Evolutionary conservation across 2,329 filamentous ascomycete genomes (phyloP), one percentile per base, ranked within the genome.

Genomic region (Incumbomyces lentus): DNA sequence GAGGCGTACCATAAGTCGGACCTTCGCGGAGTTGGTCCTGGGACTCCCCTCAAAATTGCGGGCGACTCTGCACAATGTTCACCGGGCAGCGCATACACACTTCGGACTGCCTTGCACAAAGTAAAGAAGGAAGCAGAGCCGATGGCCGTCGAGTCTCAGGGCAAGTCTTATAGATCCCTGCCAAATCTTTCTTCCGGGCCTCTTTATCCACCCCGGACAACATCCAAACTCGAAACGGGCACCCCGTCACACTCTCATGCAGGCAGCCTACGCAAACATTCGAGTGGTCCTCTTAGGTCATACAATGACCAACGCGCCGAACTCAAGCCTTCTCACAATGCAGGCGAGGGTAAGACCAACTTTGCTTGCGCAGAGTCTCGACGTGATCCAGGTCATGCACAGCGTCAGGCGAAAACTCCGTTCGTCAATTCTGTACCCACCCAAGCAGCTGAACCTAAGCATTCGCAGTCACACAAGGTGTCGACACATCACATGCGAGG

Each of bases 11-110:
- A 35, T 10, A 26, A 26, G 22, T 26, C 22, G 22, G 5, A 26
- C 8, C 22, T 4, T 26, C 22, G 8, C 22, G 11, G 18, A 14
- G 7, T 12, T 16, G 18, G 10, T 19, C 17, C 41, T 17, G 31
- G 14, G 5, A 44, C 41, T 18, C 41, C 38, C 19, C 5, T 29
- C 11, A 14, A 11, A 8, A 26, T 14, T 12, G 17, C 30, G 4
- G 14, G 18, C 16, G 17, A 34, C n/a, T 18, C 34, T 11, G 17
- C 18, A 11, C 17, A 44, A 17, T n/a, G 14, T 3, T 44, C 41
- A 2, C 41, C 41, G 4, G 30, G n/a, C 6, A 44, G 41, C 22
- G 41, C 41, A 17, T 44, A 35, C n/a, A 44, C 41, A 6, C 41
- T 44, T 5, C n/a, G 31, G 19, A 44, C 41, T 10, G 41, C 41